A percentile compares a stretch with the other conserved stretches of the same genome.
phyloP scores from a whole-genome alignment of 148 eudicot species.

The Chenopodium formosanum region DNA sequence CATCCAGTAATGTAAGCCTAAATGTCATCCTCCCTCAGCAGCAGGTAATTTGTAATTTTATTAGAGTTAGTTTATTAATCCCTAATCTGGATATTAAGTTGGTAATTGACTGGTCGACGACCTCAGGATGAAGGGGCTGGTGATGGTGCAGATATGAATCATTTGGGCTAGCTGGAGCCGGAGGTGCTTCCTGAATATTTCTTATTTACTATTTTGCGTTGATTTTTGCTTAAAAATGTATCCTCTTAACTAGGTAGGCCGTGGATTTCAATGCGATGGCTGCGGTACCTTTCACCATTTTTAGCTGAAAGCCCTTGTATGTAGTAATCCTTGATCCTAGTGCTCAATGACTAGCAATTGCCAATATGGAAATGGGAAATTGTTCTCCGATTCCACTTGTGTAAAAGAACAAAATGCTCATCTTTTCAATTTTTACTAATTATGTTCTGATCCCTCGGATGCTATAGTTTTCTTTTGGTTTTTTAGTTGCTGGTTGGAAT shows the following conservation, averaged over 20 bases:
- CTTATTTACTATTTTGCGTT: constrained; percentile 3
- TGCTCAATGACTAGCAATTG: constrained; percentile 20
- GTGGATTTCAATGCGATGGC: constrained; percentile 17
- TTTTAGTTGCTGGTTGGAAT: neutral
- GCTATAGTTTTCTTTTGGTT: neutral
- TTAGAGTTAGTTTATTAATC: neutral
- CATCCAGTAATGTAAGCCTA: constrained; percentile 14
- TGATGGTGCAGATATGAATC: constrained; percentile 18
- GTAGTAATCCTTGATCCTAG: constrained; percentile 23
- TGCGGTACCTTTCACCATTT: constrained; percentile 20
- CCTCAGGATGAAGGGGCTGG: constrained; percentile 10
- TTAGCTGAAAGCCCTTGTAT: constrained; percentile 26
- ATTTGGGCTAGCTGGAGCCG: constrained; percentile 24
- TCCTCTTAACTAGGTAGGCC: constrained; percentile 14
- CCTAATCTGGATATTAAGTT: neutral
- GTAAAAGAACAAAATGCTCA: constrained; percentile 10
- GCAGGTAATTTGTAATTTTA: constrained; percentile 12
- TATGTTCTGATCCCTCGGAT: neutral
- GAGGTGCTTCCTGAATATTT: constrained; percentile 7
- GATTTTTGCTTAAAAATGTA: constrained; percentile 17
- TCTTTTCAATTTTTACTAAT: constrained; percentile 15
- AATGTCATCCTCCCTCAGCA: constrained; percentile 12
- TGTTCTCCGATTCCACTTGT: constrained; percentile 24
- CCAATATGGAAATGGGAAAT: constrained; percentile 26
- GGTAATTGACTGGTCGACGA: constrained; percentile 9